Conservation (phyloP, 2,329 filamentous ascomycete genomes). For the Alternaria infectoria region DNA sequence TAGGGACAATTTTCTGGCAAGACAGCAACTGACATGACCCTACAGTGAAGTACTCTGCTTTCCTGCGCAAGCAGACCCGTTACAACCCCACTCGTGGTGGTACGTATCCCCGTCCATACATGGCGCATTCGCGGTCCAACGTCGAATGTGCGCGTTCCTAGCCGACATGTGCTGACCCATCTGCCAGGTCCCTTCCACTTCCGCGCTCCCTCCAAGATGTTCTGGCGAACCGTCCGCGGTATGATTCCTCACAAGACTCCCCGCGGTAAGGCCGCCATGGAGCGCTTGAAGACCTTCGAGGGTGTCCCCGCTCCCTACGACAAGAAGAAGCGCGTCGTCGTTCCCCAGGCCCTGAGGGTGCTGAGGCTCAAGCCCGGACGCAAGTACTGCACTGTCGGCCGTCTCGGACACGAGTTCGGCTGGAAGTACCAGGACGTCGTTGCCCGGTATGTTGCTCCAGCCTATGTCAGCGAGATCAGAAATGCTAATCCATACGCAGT, state of each 20-base stretch:
- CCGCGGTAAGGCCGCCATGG: slow-evolving; percentile 92
- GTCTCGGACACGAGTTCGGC: slow-evolving; percentile 98
- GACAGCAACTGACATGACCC: slow-evolving; percentile 37
- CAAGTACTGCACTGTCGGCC: slow-evolving; percentile 99
- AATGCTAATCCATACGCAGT: slow-evolving; percentile 59
- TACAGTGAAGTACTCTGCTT: slow-evolving; percentile 99
- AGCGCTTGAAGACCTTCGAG: slow-evolving; percentile 99
- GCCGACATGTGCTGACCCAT: slow-evolving; percentile 18
- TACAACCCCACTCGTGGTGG: slow-evolving; percentile 99
- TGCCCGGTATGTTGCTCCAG: slow-evolving; percentile 75
- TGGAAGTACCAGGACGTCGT: slow-evolving; percentile 99
- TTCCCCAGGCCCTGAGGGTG: slow-evolving; percentile 96
- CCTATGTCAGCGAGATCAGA: background rate
- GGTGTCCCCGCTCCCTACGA: slow-evolving; percentile 98
- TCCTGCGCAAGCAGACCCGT: slow-evolving; percentile 99
- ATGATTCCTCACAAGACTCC: slow-evolving; percentile 99
- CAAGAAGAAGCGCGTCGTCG: slow-evolving; percentile 99
- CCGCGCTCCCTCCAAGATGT: slow-evolving; percentile 98
- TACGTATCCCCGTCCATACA: slow-evolving; percentile 57
- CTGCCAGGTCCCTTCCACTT: slow-evolving; percentile 95
- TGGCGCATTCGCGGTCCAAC: background rate
- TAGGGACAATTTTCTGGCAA: slow-evolving; percentile 3
- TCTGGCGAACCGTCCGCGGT: slow-evolving; percentile 99
- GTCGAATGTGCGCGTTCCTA: background rate
- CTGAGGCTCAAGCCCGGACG: slow-evolving; percentile 97